Conservation (phyloP, 169 alveolate species). For the Besnoitia besnoiti region DNA sequence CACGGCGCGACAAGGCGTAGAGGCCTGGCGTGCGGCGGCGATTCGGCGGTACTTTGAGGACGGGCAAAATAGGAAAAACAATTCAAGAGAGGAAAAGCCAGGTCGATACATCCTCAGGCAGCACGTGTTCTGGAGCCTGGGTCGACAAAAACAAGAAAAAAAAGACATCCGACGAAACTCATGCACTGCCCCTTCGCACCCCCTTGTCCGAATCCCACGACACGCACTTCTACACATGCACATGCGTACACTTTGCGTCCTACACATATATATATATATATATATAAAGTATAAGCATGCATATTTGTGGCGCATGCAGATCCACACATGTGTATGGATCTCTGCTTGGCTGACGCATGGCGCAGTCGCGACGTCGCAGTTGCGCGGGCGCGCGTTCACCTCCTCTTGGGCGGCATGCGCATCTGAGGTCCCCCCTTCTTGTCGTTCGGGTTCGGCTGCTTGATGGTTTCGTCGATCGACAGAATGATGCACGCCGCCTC, state of each 20-base stretch:
- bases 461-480: constrained; percentile 96
- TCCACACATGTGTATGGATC: neutral
- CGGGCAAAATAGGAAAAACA: too few relatives aligned
- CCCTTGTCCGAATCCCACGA: neutral
- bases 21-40: too few relatives aligned
- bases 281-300: neutral
- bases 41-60: too few relatives aligned
- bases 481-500: constrained; percentile 98
- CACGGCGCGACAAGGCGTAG: too few relatives aligned
- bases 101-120: too few relatives aligned
- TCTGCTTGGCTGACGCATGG: neutral
- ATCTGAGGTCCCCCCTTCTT: neutral
- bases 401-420: neutral
- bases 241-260: neutral
- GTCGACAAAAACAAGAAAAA: neutral
- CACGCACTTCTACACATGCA: neutral
- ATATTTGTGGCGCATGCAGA: neutral
- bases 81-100: too few relatives aligned
- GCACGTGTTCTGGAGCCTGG: too few relatives aligned
- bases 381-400: neutral
- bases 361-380: neutral
- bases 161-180: neutral
- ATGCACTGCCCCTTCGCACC: neutral
- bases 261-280: neutral
- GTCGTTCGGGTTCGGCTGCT: constrained; percentile 80